These are phyloP conservation scores for Aureoboletus auriporus DNA, from an alignment of 768 basidiomycete species.

Conservation along the genomic window DNA sequence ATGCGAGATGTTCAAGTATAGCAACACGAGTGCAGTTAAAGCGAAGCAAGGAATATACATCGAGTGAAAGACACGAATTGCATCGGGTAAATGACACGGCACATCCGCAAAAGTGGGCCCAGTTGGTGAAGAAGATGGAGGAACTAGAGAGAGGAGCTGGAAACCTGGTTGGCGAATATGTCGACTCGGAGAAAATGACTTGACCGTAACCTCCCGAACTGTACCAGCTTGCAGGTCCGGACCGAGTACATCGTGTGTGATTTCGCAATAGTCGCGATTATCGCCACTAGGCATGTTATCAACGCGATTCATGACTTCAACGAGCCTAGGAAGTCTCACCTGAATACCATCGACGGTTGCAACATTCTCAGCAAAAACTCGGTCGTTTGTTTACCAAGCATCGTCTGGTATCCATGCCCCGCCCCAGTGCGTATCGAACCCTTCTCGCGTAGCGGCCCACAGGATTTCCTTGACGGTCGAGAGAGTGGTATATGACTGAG, in stretches of 20 bases:
- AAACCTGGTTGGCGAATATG: slow-evolving; percentile 78
- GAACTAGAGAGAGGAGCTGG: slow-evolving; percentile 72
- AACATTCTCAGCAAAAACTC: slow-evolving; percentile 64
- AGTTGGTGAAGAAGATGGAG: slow-evolving; percentile 27
- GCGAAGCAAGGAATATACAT: slow-evolving; percentile 64
- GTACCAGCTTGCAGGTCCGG: slow-evolving; percentile 18
- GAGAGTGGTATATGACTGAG: slow-evolving; percentile 86
- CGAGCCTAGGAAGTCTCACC: slow-evolving; percentile 37
- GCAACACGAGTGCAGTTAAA: slow-evolving; percentile 47
- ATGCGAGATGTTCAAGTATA: slow-evolving; percentile 40
- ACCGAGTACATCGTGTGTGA: slow-evolving; percentile 45
- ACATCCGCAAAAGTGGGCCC: slow-evolving; percentile 52
- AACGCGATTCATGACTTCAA: background rate
- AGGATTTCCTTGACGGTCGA: slow-evolving; percentile 66
- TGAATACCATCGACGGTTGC: slow-evolving; percentile 68
- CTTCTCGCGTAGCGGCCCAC: slow-evolving; percentile 73
- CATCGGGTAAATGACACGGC: slow-evolving; percentile 80
- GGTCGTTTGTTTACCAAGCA: slow-evolving; percentile 76
- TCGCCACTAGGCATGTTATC: slow-evolving; percentile 55
- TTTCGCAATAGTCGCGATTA: slow-evolving; percentile 89
- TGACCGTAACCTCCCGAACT: slow-evolving; percentile 80
- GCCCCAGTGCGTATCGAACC: slow-evolving; percentile 71
- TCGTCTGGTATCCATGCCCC: slow-evolving; percentile 79
- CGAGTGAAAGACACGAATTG: slow-evolving; percentile 51
- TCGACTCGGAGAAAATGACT: slow-evolving; percentile 76